Evolutionary conservation across 192 early-diverging fungal genomes (phyloP), one percentile per base, ranked within the genome.

Genomic region (Cetraspora pellucida): DNA sequence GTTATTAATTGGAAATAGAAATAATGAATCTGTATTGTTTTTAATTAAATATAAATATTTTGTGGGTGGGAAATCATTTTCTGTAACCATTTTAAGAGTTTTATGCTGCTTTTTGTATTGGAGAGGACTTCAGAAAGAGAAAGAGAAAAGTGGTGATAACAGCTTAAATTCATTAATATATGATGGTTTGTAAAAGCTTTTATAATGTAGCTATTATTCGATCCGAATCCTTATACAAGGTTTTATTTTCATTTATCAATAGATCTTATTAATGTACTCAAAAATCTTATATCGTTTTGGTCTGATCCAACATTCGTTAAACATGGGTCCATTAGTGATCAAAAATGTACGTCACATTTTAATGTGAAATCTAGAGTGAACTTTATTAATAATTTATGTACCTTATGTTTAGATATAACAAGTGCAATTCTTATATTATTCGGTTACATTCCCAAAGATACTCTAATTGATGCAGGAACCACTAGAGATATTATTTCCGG

Each of bases 351-450:
- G 73, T 63, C 45, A 2, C 11, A 10, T 16, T 57, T 44, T 10
- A 31, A 72, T 43, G 30, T 43, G 17, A 30, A n/a, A 23, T 37
- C 37, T 37, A 6, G 7, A 37, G 37, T 6, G 37, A 37, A 37
- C 37, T 37, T 37, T 37, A 37, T 37, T 37, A 37, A 37, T 37
- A 37, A 37, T 37, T 37, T 37, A 37, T 37, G 37, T 37, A 37
- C 7, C 0, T 37, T 37, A 37, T 37, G 37, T 63, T 23, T 16
- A 76, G 74, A 76, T 37, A 10, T 76, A 17, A 76, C 74, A 1
- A 76, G 64, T 14, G 74, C 50, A 27, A 76, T 76, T 76, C 60
- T 76, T 0, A 76, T 76, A 49, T 55, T 76, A 6, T 76, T 76
- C 45, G 74, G 74, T 13, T 76, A 76, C 55, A 47, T 76, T 76